Conservation (phyloP, 805 yeast species). For the Ascoidea rubescens region DNA sequence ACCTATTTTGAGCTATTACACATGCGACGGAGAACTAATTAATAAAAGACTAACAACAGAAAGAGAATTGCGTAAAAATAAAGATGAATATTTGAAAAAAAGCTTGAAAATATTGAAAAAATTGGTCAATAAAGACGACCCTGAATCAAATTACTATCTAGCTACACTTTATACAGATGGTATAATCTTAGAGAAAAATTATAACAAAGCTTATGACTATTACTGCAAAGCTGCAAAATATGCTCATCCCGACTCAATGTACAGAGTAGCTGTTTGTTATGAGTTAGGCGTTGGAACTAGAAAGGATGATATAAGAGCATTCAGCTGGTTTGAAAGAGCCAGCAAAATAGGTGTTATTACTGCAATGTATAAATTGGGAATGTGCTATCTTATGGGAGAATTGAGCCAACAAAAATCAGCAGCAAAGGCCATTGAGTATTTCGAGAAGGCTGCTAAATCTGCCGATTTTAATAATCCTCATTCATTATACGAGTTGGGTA, state of each 20-base stretch:
- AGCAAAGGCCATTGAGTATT: conserved; percentile 34
- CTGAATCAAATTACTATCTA: conserved; percentile 43
- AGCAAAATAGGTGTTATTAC: conserved; percentile 48
- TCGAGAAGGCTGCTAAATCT: conserved; percentile 30
- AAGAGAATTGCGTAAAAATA: conserved; percentile 34
- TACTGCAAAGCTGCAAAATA: conserved; percentile 46
- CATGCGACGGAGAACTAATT: conserved; percentile 31
- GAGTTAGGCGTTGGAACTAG: conserved; percentile 50
- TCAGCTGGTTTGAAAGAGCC: conserved; percentile 41
- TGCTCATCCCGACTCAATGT: conserved; percentile 46
- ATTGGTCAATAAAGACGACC: conserved; percentile 33
- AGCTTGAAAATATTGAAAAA: conserved; percentile 48
- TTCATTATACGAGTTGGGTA: conserved; percentile 44
- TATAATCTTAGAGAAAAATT: conserved; percentile 38
- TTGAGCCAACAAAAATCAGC: conserved; percentile 25
- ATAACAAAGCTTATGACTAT: conserved; percentile 43
- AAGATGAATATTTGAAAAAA: conserved; percentile 39
- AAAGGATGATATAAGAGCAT: conserved; percentile 31
- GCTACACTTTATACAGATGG: conserved; percentile 46
- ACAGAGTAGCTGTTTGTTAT: conserved; percentile 55
- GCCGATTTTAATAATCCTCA: conserved; percentile 35
- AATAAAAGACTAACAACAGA: conserved; percentile 23
- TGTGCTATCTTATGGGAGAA: conserved; percentile 40
- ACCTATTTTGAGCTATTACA: conserved; percentile 27
- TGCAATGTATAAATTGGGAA: conserved; percentile 65